Conservation (phyloP, 352 stramenopile species). For the Pythium utonaiense region DNA sequence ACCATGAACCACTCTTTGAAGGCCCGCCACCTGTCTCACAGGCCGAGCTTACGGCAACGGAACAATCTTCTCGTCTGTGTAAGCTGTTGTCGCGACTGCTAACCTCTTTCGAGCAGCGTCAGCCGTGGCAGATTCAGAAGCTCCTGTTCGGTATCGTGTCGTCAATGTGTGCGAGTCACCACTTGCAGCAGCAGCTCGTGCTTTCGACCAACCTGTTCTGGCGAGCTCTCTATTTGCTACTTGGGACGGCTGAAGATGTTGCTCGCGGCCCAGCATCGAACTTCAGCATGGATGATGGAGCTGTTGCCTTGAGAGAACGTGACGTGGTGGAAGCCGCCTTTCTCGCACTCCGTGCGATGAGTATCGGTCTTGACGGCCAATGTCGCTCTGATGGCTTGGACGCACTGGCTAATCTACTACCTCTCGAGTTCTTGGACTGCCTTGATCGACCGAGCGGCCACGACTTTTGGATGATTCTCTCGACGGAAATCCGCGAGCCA, state of each 20-base stretch:
- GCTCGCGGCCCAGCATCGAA: slow-evolving; percentile 36
- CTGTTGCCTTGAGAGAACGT: slow-evolving; percentile 57
- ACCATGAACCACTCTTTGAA: slow-evolving; percentile 2
- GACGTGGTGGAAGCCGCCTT: slow-evolving; percentile 80
- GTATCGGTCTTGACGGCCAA: slow-evolving; percentile 48
- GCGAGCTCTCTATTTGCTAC: slow-evolving; percentile 73
- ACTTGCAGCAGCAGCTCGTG: slow-evolving; percentile 65
- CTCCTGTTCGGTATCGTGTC: slow-evolving; percentile 73
- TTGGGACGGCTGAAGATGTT: slow-evolving; percentile 59
- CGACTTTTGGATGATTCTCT: slow-evolving; percentile 67
- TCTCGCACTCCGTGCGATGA: slow-evolving; percentile 50
- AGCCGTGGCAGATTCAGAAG: slow-evolving; percentile 75
- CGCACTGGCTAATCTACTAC: slow-evolving; percentile 63
- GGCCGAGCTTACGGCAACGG: slow-evolving; percentile 11
- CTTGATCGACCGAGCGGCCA: slow-evolving; percentile 63
- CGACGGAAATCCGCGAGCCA: slow-evolving; percentile 70
- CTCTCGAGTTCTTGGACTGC: slow-evolving; percentile 69
- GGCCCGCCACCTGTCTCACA: slow-evolving; percentile 6
- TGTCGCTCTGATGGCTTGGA: slow-evolving; percentile 54
- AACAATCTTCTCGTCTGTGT: slow-evolving; percentile 37
- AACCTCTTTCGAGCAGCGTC: slow-evolving; percentile 67
- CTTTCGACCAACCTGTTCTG: slow-evolving; percentile 66
- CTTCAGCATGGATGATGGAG: slow-evolving; percentile 27
- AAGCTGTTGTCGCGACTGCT: slow-evolving; percentile 63
- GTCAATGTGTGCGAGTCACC: slow-evolving; percentile 48